A percentile compares a stretch with the other conserved stretches of the same genome.
Evolutionary conservation across 73 alveolate species (phyloP).

Genomic region (Diophrys sp.): DNA sequence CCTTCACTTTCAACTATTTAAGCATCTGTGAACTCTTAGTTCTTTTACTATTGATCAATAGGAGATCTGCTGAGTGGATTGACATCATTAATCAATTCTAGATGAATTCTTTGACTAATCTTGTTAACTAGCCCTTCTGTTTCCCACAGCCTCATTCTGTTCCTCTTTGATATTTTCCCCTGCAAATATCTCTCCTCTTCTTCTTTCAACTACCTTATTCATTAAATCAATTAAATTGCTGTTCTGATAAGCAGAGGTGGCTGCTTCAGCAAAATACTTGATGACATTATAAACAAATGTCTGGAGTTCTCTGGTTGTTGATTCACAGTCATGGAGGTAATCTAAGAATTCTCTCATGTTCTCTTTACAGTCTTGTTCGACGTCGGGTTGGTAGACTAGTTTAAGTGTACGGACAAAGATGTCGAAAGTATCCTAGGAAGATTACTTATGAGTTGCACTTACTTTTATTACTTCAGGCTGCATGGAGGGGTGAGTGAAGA

Average conservation of each 20-base stretch:
- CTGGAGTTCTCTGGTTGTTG: conserved; percentile 24
- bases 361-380: conserved; percentile 37
- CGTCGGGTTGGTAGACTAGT: conserved; percentile 48
- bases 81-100: no score
- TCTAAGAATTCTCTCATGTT: conserved; percentile 60
- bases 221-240: conserved; percentile 58
- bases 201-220: conserved; percentile 52
- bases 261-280: conserved; percentile 60
- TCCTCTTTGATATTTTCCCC: no score
- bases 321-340: conserved; percentile 45
- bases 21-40: no score
- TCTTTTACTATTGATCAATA: no score
- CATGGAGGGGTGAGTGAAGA: conserved; percentile 44
- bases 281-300: conserved; percentile 60
- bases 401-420: conserved; percentile 52
- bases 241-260: conserved; percentile 43
- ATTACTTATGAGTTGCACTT: background rate
- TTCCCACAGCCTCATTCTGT: no score
- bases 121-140: no score
- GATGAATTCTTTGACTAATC: no score
- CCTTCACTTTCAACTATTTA: no score
- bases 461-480: conserved; percentile 32
- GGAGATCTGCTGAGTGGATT: no score
- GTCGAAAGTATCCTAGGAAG: conserved; percentile 23
- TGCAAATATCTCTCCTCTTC: conserved; percentile 72